Evolutionary conservation across 495 filamentous ascomycete species (phyloP).

Genomic region (Paragyromitra xinjiangensis): DNA sequence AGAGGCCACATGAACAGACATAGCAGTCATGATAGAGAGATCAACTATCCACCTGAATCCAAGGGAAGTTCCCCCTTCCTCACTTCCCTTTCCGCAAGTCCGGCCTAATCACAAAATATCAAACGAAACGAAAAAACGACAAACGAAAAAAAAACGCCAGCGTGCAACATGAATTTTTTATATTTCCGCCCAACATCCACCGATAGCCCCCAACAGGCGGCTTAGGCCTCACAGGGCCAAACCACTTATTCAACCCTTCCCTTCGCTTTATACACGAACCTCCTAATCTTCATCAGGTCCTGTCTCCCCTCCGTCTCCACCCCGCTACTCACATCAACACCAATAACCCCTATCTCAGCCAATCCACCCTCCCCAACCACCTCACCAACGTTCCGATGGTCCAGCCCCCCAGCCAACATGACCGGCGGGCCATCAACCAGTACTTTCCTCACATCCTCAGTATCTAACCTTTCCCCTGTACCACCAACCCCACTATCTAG

Average conservation of each 20-base stretch:
- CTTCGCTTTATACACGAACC: slow-evolving; percentile 81
- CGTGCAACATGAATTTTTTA: slow-evolving; percentile 13
- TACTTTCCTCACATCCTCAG: slow-evolving; percentile 68
- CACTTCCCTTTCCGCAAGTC: background rate
- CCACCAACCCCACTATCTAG: slow-evolving; percentile 86
- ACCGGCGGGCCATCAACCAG: slow-evolving; percentile 66
- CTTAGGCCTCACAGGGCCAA: background rate
- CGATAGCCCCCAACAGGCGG: background rate
- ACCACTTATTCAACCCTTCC: slow-evolving; percentile 43
- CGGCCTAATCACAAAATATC: background rate
- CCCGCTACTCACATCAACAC: slow-evolving; percentile 91
- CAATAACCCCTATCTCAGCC: slow-evolving; percentile 68
- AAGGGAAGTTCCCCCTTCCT: background rate
- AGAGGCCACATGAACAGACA: background rate
- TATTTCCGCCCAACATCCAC: background rate
- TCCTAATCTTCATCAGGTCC: slow-evolving; percentile 79
- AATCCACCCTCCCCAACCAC: slow-evolving; percentile 67
- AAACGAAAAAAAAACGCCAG: slow-evolving; percentile 20
- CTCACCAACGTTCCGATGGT: slow-evolving; percentile 74
- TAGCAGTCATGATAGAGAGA: background rate
- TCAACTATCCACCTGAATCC: background rate
- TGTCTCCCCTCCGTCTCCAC: slow-evolving; percentile 87
- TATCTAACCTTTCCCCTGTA: slow-evolving; percentile 78
- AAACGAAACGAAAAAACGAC: background rate
- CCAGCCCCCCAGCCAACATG: slow-evolving; percentile 83